Percentiles rank a stretch among this genome's conserved stretches.
phyloP scores from a whole-genome alignment of 2,329 filamentous ascomycete genomes.

The Colletotrichum sp. region DNA sequence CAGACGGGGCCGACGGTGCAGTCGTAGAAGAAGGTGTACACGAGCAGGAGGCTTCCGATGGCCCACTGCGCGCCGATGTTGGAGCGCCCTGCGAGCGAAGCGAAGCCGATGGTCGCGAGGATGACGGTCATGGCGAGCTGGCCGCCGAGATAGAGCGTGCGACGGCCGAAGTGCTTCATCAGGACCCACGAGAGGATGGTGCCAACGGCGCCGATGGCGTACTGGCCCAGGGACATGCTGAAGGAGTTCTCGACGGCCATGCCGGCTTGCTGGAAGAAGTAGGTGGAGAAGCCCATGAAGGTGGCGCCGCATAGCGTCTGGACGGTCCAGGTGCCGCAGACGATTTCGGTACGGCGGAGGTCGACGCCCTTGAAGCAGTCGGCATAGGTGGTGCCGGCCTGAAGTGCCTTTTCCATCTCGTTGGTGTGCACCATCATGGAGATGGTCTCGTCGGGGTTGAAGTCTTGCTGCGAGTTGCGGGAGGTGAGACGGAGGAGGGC shows the following conservation, averaged over 20 bases:
- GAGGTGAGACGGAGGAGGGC: constrained; percentile 44
- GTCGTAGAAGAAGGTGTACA: constrained; percentile 50
- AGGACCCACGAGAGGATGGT: constrained; percentile 52
- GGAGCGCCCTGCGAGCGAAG: constrained; percentile 47
- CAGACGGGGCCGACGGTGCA: constrained; percentile 50
- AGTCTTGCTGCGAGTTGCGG: constrained; percentile 30
- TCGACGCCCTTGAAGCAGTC: constrained; percentile 55
- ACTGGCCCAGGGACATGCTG: constrained; percentile 46
- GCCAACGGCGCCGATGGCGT: constrained; percentile 48
- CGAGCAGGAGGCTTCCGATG: constrained; percentile 51
- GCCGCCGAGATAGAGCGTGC: constrained; percentile 49
- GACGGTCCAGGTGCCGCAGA: constrained; percentile 42
- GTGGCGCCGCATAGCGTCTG: constrained; percentile 45
- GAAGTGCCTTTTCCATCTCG: constrained; percentile 47
- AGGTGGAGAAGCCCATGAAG: constrained; percentile 38
- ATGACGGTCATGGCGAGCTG: constrained; percentile 41
- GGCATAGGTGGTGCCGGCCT: constrained; percentile 44
- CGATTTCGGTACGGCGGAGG: constrained; percentile 51
- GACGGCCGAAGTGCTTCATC: constrained; percentile 48
- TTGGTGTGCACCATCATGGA: constrained; percentile 59
- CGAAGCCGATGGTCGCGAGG: constrained; percentile 48
- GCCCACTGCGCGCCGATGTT: constrained; percentile 52
- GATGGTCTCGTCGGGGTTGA: constrained; percentile 48
- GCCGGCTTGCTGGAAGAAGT: constrained; percentile 50
- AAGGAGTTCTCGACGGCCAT: constrained; percentile 42